phyloP scores from a whole-genome alignment of 2,329 filamentous ascomycete species.

The Blastomyces gilchristii region DNA sequence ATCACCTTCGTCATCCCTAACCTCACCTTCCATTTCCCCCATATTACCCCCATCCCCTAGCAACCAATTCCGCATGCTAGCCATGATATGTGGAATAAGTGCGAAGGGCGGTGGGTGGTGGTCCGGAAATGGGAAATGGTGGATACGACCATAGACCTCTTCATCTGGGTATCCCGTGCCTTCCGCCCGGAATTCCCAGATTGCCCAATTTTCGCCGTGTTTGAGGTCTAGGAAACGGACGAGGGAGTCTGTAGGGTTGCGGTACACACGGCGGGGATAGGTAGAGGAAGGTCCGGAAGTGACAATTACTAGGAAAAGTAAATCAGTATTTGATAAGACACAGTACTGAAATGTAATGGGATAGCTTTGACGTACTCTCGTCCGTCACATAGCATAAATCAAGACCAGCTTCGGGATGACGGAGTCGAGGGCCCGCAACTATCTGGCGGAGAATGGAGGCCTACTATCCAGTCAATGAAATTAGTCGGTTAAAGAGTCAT shows the following conservation, averaged over 20 bases:
- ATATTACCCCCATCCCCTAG: constrained; percentile 28
- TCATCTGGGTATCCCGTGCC: constrained; percentile 90
- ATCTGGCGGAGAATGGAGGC: constrained; percentile 77
- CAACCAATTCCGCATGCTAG: constrained; percentile 85
- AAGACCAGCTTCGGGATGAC: constrained; percentile 76
- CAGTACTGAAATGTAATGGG: constrained; percentile 23
- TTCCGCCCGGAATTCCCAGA: constrained; percentile 97
- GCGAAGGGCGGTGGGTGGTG: constrained; percentile 93
- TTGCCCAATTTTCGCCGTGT: constrained; percentile 76
- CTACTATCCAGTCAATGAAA: constrained; percentile 27
- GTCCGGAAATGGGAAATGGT: constrained; percentile 93
- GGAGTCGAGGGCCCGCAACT: constrained; percentile 73
- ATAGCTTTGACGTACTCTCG: constrained; percentile 40
- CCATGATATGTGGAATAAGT: constrained; percentile 79
- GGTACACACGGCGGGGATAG: constrained; percentile 84
- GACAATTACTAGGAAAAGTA: constrained; percentile 40
- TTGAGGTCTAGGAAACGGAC: constrained; percentile 79
- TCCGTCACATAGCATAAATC: constrained; percentile 95
- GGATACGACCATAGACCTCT: constrained; percentile 73
- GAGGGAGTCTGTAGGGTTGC: constrained; percentile 80
- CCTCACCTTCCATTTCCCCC: neutral
- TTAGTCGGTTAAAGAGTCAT: neutral
- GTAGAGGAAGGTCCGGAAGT: constrained; percentile 85
- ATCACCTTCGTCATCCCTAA: neutral
- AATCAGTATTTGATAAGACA: neutral